Percentiles rank a stretch among this genome's conserved stretches.
These are phyloP conservation scores for Meyerozyma carpophila DNA, from an alignment of 1,139 yeast genomes.

Conservation along the genomic window DNA sequence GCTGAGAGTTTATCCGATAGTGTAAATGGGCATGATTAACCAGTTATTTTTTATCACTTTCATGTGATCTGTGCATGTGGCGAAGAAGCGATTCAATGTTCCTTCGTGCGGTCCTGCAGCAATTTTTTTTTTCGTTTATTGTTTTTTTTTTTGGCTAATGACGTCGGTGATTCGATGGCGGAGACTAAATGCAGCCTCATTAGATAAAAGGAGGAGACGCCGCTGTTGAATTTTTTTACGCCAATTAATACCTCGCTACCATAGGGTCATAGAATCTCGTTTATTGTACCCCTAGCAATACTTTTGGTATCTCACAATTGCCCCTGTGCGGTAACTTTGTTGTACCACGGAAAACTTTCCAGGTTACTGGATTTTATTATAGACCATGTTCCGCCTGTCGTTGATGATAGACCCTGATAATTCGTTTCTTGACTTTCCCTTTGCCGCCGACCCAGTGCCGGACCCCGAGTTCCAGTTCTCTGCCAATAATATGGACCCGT, in stretches of 20 bases:
- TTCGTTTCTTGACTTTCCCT: background rate
- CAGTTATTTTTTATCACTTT: background rate
- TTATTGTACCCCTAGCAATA: too few relatives aligned
- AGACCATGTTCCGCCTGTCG: background rate
- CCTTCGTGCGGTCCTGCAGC: slow-evolving; percentile 1
- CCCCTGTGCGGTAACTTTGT: too few relatives aligned
- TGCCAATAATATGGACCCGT: background rate
- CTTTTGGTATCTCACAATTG: too few relatives aligned
- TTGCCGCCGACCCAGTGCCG: background rate
- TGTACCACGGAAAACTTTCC: too few relatives aligned
- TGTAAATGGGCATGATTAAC: background rate
- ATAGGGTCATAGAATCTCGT: too few relatives aligned
- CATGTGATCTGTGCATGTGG: slow-evolving; percentile 1
- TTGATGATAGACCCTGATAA: slow-evolving; percentile 1
- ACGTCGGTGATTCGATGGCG: background rate
- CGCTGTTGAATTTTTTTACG: background rate
- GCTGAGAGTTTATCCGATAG: background rate
- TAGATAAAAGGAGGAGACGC: slow-evolving; percentile 1
- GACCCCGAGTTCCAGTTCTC: background rate
- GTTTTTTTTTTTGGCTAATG: background rate
- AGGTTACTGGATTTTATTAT: too few relatives aligned
- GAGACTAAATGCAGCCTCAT: background rate
- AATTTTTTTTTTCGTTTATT: background rate
- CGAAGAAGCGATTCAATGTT: slow-evolving; percentile 2
- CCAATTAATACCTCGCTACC: background rate